Evolutionary conservation across 75 land plant species (phyloP).

Genomic region (Cryptomeria japonica): DNA sequence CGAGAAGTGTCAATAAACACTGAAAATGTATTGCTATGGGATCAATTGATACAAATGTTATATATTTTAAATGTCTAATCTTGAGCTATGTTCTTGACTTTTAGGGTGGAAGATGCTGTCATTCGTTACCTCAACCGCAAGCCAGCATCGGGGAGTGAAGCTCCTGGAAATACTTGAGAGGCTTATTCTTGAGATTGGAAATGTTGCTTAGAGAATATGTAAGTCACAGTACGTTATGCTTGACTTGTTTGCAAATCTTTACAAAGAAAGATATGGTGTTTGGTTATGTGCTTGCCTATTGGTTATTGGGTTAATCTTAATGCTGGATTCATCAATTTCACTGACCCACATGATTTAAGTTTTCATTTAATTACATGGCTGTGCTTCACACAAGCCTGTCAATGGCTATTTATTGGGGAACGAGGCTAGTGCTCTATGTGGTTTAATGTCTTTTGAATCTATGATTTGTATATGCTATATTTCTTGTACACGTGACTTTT

Average conservation of each 20-base stretch:
- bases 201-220: background rate
- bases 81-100: slow-evolving; percentile 5
- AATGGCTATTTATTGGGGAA: background rate
- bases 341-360: background rate
- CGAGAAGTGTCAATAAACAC: background rate
- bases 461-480: background rate
- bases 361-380: background rate
- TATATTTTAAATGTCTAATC: background rate
- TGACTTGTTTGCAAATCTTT: background rate
- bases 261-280: background rate
- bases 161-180: slow-evolving; percentile 56
- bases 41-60: background rate
- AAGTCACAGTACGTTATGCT: background rate
- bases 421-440: background rate
- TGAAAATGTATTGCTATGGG: background rate
- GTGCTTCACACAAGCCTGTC: background rate
- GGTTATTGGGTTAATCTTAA: background rate
- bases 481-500: background rate
- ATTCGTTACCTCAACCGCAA: slow-evolving; percentile 94
- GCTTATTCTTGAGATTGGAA: background rate
- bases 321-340: background rate
- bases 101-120: slow-evolving; percentile 99
- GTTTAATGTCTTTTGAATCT: background rate
- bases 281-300: background rate
- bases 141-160: slow-evolving; percentile 67